phyloP scores from a whole-genome alignment of 345 rosid genomes.

The Gossypium stocksii region DNA sequence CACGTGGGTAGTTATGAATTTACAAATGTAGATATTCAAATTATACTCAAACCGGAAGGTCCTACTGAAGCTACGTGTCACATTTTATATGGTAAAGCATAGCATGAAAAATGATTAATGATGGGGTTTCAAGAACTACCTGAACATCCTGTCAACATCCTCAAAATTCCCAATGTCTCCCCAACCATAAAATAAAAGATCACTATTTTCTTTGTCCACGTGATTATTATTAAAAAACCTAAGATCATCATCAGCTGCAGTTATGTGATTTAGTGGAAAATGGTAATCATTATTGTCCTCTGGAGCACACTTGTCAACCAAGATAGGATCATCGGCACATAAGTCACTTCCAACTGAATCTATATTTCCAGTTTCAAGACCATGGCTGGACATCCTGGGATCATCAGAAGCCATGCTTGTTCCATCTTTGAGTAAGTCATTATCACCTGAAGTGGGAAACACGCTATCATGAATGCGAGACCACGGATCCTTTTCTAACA shows the following conservation, averaged over 20 bases:
- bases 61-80: background rate
- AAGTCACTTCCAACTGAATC: constrained; percentile 32
- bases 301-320: constrained; percentile 37
- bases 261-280: constrained; percentile 48
- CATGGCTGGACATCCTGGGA: constrained; percentile 37
- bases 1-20: background rate
- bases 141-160: constrained; percentile 88
- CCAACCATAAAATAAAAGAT: constrained; percentile 68
- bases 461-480: constrained; percentile 34
- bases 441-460: constrained; percentile 36
- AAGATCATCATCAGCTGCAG: constrained; percentile 49
- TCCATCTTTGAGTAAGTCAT: constrained; percentile 39
- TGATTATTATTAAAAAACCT: constrained; percentile 46
- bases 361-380: constrained; percentile 33
- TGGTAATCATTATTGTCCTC: constrained; percentile 33
- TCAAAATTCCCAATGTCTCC: constrained; percentile 82
- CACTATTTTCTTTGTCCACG: constrained; percentile 57
- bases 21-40: background rate
- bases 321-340: constrained; percentile 35
- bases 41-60: background rate
- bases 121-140: constrained; percentile 37
- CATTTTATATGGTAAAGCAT: background rate
- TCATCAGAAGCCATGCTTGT: constrained; percentile 34
- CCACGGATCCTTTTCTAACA: constrained; percentile 60
- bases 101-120: background rate